These are phyloP conservation scores for Xylaria grammica DNA, from an alignment of 495 filamentous ascomycete genomes.

Conservation along the genomic window DNA sequence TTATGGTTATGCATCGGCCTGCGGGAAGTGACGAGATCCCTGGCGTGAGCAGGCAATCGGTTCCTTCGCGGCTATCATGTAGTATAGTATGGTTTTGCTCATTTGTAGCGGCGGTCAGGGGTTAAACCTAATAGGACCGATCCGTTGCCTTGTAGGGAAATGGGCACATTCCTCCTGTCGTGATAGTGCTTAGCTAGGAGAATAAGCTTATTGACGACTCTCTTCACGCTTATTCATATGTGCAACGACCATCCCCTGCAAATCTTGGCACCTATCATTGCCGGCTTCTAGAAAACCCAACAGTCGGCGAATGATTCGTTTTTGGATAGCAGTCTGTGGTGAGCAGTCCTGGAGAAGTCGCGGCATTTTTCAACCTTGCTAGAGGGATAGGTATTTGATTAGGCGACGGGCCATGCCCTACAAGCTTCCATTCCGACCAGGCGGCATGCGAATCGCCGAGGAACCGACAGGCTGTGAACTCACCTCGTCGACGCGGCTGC, in stretches of 20 bases:
- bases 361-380: background rate
- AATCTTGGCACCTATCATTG: background rate
- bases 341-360: background rate
- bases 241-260: slow-evolving; percentile 1
- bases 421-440: slow-evolving; percentile 35
- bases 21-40: no score
- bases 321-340: background rate
- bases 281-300: background rate
- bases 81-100: background rate
- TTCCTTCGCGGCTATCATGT: slow-evolving; percentile 17
- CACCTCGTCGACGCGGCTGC: slow-evolving; percentile 81
- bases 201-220: slow-evolving; percentile 5
- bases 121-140: slow-evolving; percentile 4
- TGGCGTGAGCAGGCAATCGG: slow-evolving; percentile 5
- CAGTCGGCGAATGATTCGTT: background rate
- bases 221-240: background rate
- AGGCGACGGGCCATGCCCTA: slow-evolving; percentile 4
- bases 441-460: slow-evolving; percentile 34
- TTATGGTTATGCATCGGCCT: no score
- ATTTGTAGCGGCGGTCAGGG: background rate
- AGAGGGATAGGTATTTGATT: background rate
- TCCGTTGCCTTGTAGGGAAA: slow-evolving; percentile 14
- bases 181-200: background rate
- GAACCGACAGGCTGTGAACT: slow-evolving; percentile 21
- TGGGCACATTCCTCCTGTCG: background rate